Base-by-base conservation (phyloP, 768 basidiomycete species). In the Stropharia rugosoannulata region DNA sequence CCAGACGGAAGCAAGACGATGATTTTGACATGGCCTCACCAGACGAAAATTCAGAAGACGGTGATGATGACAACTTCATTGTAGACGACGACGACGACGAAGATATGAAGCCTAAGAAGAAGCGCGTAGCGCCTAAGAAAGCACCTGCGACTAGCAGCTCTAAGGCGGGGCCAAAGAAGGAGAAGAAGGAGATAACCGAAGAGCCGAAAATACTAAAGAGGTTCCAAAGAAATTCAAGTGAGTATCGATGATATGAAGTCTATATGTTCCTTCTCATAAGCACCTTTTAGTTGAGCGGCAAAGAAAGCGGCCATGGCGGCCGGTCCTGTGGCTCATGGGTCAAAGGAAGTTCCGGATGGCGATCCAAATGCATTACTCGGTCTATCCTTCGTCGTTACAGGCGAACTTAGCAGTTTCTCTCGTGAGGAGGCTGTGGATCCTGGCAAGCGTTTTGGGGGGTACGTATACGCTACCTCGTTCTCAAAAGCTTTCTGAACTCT, bases 391-490 rank as follows among this genome's bases (percentile, higher is more conserved):
- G 96, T 99, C 18, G 98, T 99, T 61, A 98, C 97, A 0, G 97
- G 95, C 13, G 96, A 99, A 63, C 72, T 98, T 44, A 83, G 80
- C 45, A 89, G 88, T 56, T 85, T 98, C 60, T 86, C 92, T 1
- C 80, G 97, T 37, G 93, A 98, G 2, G 95, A 97, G 62, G 88
- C 92, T 0, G 67, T 77, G 25, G 94, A 96, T 62, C 70, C 96
- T 5, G 96, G 89, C 0, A 98, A 99, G 70, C 91, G 95, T 4
- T 94, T 85, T 66, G 94, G 94, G 63, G 95, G 87, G 95, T 94
- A 47, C 58, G 91, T 77, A 40, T 29, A 10, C 15, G 37, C 46
- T 4, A 18, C 8, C 25, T 1, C 18, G 37, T 44, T 12, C 25
- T 5, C 2, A 12, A 8, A 13, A 25, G 2, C 16, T 4, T 46